phyloP scores from a whole-genome alignment of 2,329 filamentous ascomycete genomes.

The Cladosporium cucumerinum region DNA sequence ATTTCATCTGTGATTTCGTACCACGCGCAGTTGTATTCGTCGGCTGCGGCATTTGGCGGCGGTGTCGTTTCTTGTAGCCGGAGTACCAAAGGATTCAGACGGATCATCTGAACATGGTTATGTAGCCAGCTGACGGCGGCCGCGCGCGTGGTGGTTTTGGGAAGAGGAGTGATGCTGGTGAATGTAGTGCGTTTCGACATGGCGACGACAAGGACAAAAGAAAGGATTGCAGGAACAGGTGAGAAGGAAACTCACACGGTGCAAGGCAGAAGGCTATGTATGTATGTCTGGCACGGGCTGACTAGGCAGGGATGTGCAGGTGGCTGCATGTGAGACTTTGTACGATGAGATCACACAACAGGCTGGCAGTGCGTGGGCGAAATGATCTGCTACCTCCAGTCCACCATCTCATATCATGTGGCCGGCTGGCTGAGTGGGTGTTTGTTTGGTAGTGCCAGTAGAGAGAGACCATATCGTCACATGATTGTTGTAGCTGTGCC shows the following conservation, averaged over 20 bases:
- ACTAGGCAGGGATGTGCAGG: background rate
- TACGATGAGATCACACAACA: slow-evolving; percentile 1
- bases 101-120: slow-evolving; percentile 78
- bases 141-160: slow-evolving; percentile 62
- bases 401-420: background rate
- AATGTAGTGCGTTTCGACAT: slow-evolving; percentile 72
- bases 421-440: background rate
- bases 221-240: background rate
- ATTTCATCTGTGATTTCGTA: slow-evolving; percentile 77
- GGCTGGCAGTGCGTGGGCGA: background rate
- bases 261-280: background rate
- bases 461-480: background rate
- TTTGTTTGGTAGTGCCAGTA: background rate
- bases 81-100: slow-evolving; percentile 78
- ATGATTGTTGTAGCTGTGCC: background rate
- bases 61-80: slow-evolving; percentile 66
- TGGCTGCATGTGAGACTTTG: background rate
- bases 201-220: background rate
- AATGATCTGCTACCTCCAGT: background rate
- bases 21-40: slow-evolving; percentile 70
- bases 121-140: slow-evolving; percentile 74
- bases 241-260: background rate
- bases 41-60: slow-evolving; percentile 62
- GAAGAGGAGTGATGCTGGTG: slow-evolving; percentile 76
- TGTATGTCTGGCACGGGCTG: background rate